Base-by-base conservation (phyloP, 2,329 filamentous ascomycete genomes). In the Aspergillus sp. region DNA sequence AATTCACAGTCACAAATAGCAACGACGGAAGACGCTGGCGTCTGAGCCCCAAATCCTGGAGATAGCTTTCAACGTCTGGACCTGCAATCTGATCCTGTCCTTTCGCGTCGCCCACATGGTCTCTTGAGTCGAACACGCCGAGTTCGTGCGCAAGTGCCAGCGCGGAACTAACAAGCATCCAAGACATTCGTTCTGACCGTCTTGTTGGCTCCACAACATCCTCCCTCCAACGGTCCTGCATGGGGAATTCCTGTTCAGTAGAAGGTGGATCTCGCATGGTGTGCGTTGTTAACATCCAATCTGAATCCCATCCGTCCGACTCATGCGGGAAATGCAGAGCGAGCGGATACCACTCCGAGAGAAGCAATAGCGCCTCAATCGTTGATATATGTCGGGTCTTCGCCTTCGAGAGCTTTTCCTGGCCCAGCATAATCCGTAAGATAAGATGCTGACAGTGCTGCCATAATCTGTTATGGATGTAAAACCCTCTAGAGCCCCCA, bases 141-240 rank as follows among this genome's bases (percentile, higher is more conserved):
- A 82, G 71, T 62, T 82, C 80, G 52, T 82, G 79, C 1, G 80
- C 79, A 9, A 84, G 69, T 2, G 80, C 79, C 31, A 81, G 63
- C 2, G 80, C 81, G 58, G 77, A 78, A 15, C 81, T 81, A 46
- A 84, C 74, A 31, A 84, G 63, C 77, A 83, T 84, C 82, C 82
- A 84, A 1, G 82, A 84, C 81, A 84, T 84, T 1, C 80, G 75
- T 62, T 83, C 82, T 0, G 79, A 82, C 41, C 79, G 73, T 56
- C 77, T 79, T 1, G 81, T 79, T 1, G 81, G 81, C 40, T 81
- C 76, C 17, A 83, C 77, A 0, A 84, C 81, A 62, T 82, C 81
- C 52, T 81, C 75, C 2, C 78, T 72, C 79, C 81, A 83, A 44
- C 76, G 66, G 56, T 72, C 76, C 2, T 75, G 66, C 15, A 70